Conservation (phyloP, 2,329 filamentous ascomycete species). For the Xylariaceae sp. region DNA sequence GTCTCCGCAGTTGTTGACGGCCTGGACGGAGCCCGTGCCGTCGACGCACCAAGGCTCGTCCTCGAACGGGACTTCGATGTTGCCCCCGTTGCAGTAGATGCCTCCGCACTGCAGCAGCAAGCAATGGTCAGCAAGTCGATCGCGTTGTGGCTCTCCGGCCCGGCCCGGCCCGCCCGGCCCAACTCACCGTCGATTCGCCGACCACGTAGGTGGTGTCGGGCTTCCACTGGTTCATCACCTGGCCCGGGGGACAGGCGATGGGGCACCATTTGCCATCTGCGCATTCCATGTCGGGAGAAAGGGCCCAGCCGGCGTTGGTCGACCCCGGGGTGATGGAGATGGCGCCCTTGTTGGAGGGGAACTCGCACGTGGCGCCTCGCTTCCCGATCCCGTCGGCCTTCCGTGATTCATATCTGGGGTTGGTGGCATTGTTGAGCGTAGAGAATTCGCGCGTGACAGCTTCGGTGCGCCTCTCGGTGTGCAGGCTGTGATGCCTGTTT, state of each 20-base stretch:
- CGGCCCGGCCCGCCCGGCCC: too few species aligned
- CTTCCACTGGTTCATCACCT: conserved; percentile 76
- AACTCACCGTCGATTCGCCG: conserved; percentile 63
- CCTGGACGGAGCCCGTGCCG: conserved; percentile 58
- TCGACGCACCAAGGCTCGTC: conserved; percentile 61
- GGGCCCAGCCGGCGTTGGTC: conserved; percentile 68
- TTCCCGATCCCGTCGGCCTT: conserved; percentile 35
- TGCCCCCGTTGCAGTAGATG: conserved; percentile 62
- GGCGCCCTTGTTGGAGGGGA: conserved; percentile 60
- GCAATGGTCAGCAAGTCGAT: conserved; percentile 8
- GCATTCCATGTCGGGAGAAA: conserved; percentile 68
- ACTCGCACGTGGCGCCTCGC: conserved; percentile 49
- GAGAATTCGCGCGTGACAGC: conserved; percentile 25
- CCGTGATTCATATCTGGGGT: conserved; percentile 22
- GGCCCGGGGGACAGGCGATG: conserved; percentile 66
- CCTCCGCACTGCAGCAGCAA: conserved; percentile 74
- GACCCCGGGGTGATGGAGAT: conserved; percentile 57
- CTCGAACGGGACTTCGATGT: conserved; percentile 62
- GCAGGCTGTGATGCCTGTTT: conserved; percentile 28
- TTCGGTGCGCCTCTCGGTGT: conserved; percentile 22
- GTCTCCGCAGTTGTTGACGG: conserved; percentile 56
- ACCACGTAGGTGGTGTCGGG: conserved; percentile 60
- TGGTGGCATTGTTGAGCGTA: conserved; percentile 16
- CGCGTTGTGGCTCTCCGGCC: too few species aligned
- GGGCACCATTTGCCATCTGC: conserved; percentile 63